Conservation (phyloP, 1,284 basidiomycete genomes). For the Hemileia vastatrix region DNA sequence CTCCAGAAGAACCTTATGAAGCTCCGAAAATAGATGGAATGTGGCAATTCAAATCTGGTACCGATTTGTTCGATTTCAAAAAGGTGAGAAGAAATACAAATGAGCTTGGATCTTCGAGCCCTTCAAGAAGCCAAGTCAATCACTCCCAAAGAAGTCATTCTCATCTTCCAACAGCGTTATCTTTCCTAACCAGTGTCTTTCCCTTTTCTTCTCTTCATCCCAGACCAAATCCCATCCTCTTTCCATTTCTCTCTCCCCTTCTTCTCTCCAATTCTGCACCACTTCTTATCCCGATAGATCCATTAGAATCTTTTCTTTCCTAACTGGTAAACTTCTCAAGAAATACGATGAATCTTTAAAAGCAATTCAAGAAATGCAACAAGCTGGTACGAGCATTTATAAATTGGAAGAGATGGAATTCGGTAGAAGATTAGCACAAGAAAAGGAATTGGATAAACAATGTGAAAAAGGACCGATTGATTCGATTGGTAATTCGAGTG, state of each 20-base stretch:
- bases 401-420: constrained; percentile 99
- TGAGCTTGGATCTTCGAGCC: too few species aligned
- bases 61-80: constrained; percentile 95
- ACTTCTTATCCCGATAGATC: constrained; percentile 85
- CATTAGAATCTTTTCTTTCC: constrained; percentile 84
- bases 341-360: constrained; percentile 88
- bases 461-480: constrained; percentile 48
- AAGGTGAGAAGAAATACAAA: constrained; percentile 66
- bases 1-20: constrained; percentile 66
- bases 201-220: neutral
- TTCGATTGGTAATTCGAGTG: constrained; percentile 36
- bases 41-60: constrained; percentile 83
- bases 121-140: too few species aligned
- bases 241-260: constrained; percentile 79
- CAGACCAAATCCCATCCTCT: constrained; percentile 84
- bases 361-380: constrained; percentile 80
- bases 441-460: constrained; percentile 79
- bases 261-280: constrained; percentile 75
- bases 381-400: constrained; percentile 66
- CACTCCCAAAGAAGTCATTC: too few species aligned
- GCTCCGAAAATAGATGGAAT: constrained; percentile 64
- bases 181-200: neutral
- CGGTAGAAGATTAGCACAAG: constrained; percentile 80
- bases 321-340: constrained; percentile 75
- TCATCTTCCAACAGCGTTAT: neutral